Evolutionary conservation across 2,329 filamentous ascomycete genomes (phyloP).

Genomic region (Lachnellula occidentalis): DNA sequence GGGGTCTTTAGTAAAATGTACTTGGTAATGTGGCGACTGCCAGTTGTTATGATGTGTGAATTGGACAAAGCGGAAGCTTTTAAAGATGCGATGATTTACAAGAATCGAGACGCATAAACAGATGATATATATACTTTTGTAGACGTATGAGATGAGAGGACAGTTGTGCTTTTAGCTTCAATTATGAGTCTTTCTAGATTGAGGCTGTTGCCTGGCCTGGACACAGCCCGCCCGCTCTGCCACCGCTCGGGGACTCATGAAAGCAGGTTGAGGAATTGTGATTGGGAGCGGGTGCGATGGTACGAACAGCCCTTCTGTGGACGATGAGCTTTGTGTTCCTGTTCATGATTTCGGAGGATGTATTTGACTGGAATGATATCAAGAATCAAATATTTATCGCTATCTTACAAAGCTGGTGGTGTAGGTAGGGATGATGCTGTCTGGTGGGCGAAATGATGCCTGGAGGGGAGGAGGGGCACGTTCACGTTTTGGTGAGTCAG

Average conservation of each 20-base stretch:
- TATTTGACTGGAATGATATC: no score
- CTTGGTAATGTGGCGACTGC: neutral
- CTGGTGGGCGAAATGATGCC: no score
- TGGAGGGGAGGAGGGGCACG: neutral
- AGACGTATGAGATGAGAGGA: neutral
- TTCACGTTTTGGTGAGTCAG: neutral
- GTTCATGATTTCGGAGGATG: no score
- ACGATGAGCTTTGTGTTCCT: no score
- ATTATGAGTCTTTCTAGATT: neutral
- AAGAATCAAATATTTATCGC: no score
- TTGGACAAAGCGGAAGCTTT: neutral
- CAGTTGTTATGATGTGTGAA: neutral
- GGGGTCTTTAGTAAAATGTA: neutral
- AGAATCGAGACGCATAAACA: neutral
- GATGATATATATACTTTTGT: neutral
- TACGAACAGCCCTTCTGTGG: no score
- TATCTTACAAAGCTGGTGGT: no score
- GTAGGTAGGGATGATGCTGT: no score
- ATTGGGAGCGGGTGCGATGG: neutral
- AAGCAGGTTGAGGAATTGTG: neutral
- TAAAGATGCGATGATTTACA: neutral
- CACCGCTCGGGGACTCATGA: neutral
- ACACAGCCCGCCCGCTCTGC: neutral
- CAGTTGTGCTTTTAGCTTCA: neutral
- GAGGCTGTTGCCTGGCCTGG: constrained; percentile 1